Conservation (phyloP, 768 basidiomycete species). For the Solioccasus polychromus region DNA sequence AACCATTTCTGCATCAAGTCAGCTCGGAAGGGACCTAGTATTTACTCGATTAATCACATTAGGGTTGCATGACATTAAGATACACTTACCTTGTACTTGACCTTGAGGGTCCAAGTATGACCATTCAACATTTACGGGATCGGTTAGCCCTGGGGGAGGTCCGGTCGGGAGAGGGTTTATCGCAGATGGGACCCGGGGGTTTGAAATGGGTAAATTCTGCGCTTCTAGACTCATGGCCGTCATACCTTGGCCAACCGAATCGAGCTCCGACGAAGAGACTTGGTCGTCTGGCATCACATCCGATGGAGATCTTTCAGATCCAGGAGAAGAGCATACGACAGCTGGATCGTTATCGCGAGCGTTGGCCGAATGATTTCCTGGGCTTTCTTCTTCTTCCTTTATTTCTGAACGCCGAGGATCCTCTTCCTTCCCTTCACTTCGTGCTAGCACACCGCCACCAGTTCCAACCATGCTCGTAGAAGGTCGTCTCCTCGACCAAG, state of each 20-base stretch:
- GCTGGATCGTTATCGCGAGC: constrained; percentile 8
- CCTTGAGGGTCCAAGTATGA: constrained; percentile 91
- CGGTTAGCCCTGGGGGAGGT: constrained; percentile 47
- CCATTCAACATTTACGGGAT: constrained; percentile 74
- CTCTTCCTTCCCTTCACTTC: constrained; percentile 39
- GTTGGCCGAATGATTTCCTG: constrained; percentile 3
- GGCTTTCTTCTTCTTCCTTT: constrained; percentile 56
- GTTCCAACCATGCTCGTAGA: constrained; percentile 54
- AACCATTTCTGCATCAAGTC: constrained; percentile 94
- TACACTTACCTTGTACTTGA: constrained; percentile 75
- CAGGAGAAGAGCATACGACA: constrained; percentile 8
- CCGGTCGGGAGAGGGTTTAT: constrained; percentile 20
- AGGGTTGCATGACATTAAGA: background rate
- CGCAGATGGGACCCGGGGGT: constrained; percentile 6
- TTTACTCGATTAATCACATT: constrained; percentile 1
- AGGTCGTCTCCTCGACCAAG: constrained; percentile 66
- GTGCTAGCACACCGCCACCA: constrained; percentile 31
- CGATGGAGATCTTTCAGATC: constrained; percentile 6
- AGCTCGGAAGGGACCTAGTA: constrained; percentile 82
- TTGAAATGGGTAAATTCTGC: constrained; percentile 6
- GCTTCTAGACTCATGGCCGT: constrained; percentile 15
- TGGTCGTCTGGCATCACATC: constrained; percentile 7
- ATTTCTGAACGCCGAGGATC: constrained; percentile 47
- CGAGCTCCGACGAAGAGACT: constrained; percentile 7
- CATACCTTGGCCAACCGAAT: constrained; percentile 10